phyloP scores from a whole-genome alignment of 139 green algal species.

The Mesostigma viride region DNA sequence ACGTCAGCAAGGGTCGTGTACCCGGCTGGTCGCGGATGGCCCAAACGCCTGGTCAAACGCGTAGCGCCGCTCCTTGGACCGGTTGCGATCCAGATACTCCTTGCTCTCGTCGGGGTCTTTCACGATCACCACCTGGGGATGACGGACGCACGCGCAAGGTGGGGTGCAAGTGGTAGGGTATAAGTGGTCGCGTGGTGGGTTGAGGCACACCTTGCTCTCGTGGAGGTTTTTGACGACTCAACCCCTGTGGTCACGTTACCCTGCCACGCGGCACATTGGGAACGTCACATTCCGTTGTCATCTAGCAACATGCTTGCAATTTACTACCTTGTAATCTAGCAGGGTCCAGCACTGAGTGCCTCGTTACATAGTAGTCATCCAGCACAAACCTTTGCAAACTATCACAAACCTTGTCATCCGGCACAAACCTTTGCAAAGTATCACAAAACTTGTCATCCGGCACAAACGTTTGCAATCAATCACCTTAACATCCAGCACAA shows the following conservation, averaged over 20 bases:
- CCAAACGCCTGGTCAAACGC: conserved; percentile 25
- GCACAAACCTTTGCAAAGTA: not conserved
- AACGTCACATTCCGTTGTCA: not conserved
- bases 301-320: no score
- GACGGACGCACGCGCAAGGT: not conserved
- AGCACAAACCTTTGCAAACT: not conserved
- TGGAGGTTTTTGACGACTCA: not conserved
- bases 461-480: not conserved
- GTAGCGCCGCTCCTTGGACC: conserved; percentile 19
- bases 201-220: no score
- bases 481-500: no score
- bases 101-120: conserved; percentile 15
- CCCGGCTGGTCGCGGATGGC: conserved; percentile 13
- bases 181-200: not conserved
- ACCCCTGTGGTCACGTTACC: not conserved
- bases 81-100: conserved; percentile 10
- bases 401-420: not conserved
- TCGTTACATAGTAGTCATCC: not conserved
- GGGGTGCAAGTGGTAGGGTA: not conserved
- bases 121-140: conserved; percentile 20
- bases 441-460: not conserved
- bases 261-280: not conserved
- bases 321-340: no score
- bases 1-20: not conserved
- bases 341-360: no score